A percentile compares a stretch with the other conserved stretches of the same genome.
phyloP scores from a whole-genome alignment of 495 filamentous ascomycete genomes.

The Trichoderma reesei region DNA sequence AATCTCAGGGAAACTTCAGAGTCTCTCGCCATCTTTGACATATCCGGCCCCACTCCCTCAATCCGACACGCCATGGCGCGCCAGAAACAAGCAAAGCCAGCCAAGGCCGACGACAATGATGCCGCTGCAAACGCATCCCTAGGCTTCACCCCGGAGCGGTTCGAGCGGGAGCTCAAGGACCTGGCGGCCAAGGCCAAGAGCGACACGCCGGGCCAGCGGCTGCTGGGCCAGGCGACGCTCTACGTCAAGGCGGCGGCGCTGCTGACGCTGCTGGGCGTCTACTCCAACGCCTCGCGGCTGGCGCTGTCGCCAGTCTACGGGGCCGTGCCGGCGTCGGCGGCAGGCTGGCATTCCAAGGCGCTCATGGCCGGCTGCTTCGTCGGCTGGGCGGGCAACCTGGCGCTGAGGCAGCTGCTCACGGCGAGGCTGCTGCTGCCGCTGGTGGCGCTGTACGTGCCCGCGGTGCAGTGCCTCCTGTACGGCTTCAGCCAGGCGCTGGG shows the following conservation, averaged over 20 bases:
- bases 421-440: constrained; percentile 71
- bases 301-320: constrained; percentile 81
- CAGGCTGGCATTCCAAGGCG: constrained; percentile 61
- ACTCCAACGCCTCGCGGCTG: constrained; percentile 64
- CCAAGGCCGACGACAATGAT: not conserved
- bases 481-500: constrained; percentile 53
- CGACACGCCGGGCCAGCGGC: constrained; percentile 29
- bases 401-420: constrained; percentile 24
- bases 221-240: constrained; percentile 27
- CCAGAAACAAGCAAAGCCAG: not conserved
- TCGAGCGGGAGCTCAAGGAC: constrained; percentile 39
- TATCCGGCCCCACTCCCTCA: not conserved
- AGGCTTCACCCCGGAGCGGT: constrained; percentile 34
- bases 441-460: constrained; percentile 63
- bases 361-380: constrained; percentile 51
- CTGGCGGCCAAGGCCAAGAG: constrained; percentile 42
- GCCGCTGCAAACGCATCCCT: not conserved
- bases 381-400: constrained; percentile 51
- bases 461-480: constrained; percentile 58
- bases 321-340: constrained; percentile 57
- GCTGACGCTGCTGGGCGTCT: constrained; percentile 60
- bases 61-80: not conserved
- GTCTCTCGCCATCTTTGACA: no score
- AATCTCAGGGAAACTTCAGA: no score
- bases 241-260: constrained; percentile 33